A percentile compares a stretch with the other conserved stretches of the same genome.
Evolutionary conservation across 2,329 filamentous ascomycete genomes (phyloP).

Genomic region (Paraconiothyrium brasiliense): DNA sequence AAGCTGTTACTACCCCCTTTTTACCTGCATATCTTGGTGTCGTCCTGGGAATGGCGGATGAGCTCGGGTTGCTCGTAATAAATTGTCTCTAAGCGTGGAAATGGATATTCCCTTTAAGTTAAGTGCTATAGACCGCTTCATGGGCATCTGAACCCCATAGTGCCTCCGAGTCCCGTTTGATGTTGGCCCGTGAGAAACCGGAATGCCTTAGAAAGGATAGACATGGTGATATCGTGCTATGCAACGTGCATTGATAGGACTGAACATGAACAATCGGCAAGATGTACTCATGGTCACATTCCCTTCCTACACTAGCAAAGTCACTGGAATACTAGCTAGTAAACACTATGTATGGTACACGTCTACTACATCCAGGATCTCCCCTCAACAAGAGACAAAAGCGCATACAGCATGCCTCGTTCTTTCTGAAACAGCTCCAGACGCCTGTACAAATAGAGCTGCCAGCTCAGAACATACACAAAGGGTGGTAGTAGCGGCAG

Average conservation of each 20-base stretch:
- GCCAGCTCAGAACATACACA: slow-evolving; percentile 11
- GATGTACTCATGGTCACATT: slow-evolving; percentile 40
- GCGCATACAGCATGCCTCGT: slow-evolving; percentile 15
- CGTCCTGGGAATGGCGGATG: slow-evolving; percentile 24
- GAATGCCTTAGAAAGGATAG: neutral
- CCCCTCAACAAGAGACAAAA: slow-evolving; percentile 11
- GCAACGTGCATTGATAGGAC: neutral
- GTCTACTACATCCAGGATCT: slow-evolving; percentile 12
- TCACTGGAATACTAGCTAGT: slow-evolving; percentile 28
- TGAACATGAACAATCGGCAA: slow-evolving; percentile 4
- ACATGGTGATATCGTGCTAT: neutral
- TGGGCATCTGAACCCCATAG: neutral
- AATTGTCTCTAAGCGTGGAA: slow-evolving; percentile 44
- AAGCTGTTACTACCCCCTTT: slow-evolving; percentile 30
- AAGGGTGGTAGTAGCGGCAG: neutral
- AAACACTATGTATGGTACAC: slow-evolving; percentile 31
- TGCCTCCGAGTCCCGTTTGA: neutral
- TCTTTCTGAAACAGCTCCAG: slow-evolving; percentile 9
- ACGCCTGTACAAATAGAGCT: neutral
- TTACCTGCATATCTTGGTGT: slow-evolving; percentile 39
- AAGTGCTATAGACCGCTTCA: neutral
- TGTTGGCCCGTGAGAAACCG: neutral
- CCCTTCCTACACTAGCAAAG: slow-evolving; percentile 23
- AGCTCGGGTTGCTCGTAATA: slow-evolving; percentile 40
- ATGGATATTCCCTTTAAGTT: slow-evolving; percentile 29